Evolutionary conservation across 2,329 filamentous ascomycete genomes (phyloP).

Genomic region (Paraphoma sp.): DNA sequence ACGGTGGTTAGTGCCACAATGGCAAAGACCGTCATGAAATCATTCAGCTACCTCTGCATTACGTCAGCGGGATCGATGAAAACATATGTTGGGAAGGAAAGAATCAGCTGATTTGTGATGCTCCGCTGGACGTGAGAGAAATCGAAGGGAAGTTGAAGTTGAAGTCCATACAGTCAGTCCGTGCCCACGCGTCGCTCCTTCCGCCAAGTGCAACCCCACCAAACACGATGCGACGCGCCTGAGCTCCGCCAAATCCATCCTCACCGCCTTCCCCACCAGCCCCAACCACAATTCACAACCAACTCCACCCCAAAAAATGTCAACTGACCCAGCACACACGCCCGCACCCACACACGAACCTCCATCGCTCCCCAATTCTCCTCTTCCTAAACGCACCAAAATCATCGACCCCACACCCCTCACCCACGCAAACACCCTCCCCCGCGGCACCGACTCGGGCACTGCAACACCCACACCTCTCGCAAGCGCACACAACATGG

Average conservation of each 20-base stretch:
- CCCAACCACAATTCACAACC: background rate
- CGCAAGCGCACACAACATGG: constrained; percentile 21
- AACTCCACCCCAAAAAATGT: constrained; percentile 17
- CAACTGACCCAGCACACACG: constrained; percentile 2
- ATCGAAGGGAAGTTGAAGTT: background rate
- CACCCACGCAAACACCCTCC: constrained; percentile 31
- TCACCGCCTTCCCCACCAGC: constrained; percentile 18
- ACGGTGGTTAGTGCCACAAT: too few relatives aligned
- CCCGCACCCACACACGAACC: constrained; percentile 43
- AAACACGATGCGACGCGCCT: constrained; percentile 9
- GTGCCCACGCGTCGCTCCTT: background rate
- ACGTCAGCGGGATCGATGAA: too few relatives aligned
- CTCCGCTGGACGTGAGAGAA: too few relatives aligned
- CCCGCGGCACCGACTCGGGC: constrained; percentile 40
- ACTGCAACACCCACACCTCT: constrained; percentile 46
- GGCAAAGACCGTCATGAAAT: too few relatives aligned
- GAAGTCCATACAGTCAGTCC: background rate
- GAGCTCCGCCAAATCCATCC: background rate
- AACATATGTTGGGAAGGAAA: too few relatives aligned
- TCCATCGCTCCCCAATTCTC: constrained; percentile 72
- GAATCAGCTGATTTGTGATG: too few relatives aligned
- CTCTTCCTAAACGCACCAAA: constrained; percentile 82
- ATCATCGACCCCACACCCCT: constrained; percentile 55
- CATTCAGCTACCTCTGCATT: too few relatives aligned
- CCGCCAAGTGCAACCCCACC: background rate